phyloP scores from a whole-genome alignment of 2,329 filamentous ascomycete genomes.

The Paecilomyces niveus region DNA sequence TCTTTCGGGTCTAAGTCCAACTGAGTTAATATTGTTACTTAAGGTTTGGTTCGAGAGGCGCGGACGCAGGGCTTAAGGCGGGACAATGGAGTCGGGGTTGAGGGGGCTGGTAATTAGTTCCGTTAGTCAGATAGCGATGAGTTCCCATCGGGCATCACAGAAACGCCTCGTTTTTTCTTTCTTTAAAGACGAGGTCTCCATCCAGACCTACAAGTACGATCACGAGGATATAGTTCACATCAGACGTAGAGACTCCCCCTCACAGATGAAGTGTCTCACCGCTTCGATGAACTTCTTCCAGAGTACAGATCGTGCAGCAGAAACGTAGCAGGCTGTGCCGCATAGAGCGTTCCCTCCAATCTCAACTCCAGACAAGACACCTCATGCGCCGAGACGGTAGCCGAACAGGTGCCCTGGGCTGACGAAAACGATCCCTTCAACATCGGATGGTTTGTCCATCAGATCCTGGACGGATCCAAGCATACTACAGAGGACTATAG shows the following conservation, averaged over 20 bases:
- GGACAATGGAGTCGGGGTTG: background rate
- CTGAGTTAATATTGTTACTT: conserved; percentile 1
- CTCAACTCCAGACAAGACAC: background rate
- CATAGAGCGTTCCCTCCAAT: background rate
- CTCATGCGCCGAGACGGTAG: no score
- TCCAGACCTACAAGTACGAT: background rate
- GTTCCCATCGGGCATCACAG: no score
- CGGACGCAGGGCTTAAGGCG: background rate
- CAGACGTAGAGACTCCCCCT: background rate
- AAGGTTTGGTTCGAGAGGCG: background rate
- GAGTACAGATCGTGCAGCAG: background rate
- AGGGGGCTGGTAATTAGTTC: no score
- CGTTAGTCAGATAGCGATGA: no score
- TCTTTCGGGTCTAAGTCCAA: background rate
- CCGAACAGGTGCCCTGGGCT: no score
- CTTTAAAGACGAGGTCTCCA: background rate
- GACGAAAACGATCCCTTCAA: no score
- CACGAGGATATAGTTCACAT: background rate
- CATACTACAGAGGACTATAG: no score
- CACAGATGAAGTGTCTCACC: background rate
- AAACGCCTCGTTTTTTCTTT: no score
- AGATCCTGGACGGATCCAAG: no score
- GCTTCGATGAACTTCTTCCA: background rate
- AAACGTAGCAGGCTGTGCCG: background rate
- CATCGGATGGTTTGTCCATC: no score